phyloP scores from a whole-genome alignment of 441 rosid genomes.

The Euphorbia schlechtendalii region DNA sequence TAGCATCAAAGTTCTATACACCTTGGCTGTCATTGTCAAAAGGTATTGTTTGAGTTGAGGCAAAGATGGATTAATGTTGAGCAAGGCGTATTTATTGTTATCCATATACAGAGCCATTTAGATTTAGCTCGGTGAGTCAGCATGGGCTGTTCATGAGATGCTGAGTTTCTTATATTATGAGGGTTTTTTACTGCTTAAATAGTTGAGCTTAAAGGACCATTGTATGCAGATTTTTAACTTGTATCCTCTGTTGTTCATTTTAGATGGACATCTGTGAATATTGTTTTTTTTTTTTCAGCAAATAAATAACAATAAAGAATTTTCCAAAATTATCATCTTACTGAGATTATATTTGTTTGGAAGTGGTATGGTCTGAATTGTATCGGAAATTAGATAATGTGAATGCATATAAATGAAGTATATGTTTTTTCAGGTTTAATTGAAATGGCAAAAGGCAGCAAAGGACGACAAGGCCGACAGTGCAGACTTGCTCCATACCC shows the following conservation, averaged over 20 bases:
- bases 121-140: background rate
- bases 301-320: background rate
- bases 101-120: background rate
- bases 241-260: background rate
- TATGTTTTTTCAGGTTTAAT: slow-evolving; percentile 18
- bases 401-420: no score
- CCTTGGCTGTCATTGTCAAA: background rate
- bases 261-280: background rate
- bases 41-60: background rate
- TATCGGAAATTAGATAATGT: no score
- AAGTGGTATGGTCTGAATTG: no score
- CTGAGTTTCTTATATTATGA: background rate
- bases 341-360: no score
- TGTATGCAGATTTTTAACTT: background rate
- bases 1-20: background rate
- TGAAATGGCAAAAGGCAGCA: slow-evolving; percentile 73
- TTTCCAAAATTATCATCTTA: no score
- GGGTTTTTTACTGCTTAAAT: background rate
- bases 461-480: slow-evolving; percentile 45
- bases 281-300: background rate
- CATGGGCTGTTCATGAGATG: background rate
- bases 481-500: slow-evolving; percentile 55
- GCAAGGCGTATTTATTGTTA: background rate
- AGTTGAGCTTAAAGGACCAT: background rate
- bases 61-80: background rate